These are phyloP conservation scores for Coemansia sp. DNA, from an alignment of 192 early-diverging fungal species.

Conservation along the genomic window DNA sequence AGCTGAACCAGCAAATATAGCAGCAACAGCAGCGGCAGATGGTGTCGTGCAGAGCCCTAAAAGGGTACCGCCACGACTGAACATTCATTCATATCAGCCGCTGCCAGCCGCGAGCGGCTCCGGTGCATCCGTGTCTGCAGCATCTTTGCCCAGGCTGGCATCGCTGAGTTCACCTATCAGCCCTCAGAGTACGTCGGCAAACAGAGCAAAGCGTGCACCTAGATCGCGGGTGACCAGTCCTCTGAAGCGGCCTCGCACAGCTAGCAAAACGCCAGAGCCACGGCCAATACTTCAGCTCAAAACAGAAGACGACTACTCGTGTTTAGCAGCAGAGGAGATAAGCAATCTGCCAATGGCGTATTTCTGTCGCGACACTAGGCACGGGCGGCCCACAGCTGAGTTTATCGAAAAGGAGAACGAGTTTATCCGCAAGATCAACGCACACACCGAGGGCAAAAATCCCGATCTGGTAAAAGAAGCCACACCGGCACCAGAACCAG, in stretches of 20 bases:
- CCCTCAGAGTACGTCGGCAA: background rate
- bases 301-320: conserved; percentile 29
- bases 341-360: conserved; percentile 39
- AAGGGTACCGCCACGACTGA: background rate
- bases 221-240: conserved; percentile 7
- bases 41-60: background rate
- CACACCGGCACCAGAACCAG: background rate
- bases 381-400: conserved; percentile 39
- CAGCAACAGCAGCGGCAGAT: background rate
- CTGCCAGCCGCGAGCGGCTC: background rate
- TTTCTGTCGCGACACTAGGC: conserved; percentile 44
- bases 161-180: conserved; percentile 30
- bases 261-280: conserved; percentile 28
- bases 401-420: conserved; percentile 49
- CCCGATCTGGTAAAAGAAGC: background rate
- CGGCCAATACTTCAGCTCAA: conserved; percentile 29
- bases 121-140: background rate
- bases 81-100: background rate
- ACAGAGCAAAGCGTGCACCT: conserved; percentile 4
- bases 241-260: conserved; percentile 26
- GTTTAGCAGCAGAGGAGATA: conserved; percentile 29
- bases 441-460: background rate
- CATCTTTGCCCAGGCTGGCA: conserved; percentile 22
- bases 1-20: background rate
- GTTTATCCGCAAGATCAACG: conserved; percentile 30